Evolutionary conservation across 2,329 filamentous ascomycete genomes (phyloP), one percentile per base, ranked within the genome.

Genomic region (Fusarium lyarnte): DNA sequence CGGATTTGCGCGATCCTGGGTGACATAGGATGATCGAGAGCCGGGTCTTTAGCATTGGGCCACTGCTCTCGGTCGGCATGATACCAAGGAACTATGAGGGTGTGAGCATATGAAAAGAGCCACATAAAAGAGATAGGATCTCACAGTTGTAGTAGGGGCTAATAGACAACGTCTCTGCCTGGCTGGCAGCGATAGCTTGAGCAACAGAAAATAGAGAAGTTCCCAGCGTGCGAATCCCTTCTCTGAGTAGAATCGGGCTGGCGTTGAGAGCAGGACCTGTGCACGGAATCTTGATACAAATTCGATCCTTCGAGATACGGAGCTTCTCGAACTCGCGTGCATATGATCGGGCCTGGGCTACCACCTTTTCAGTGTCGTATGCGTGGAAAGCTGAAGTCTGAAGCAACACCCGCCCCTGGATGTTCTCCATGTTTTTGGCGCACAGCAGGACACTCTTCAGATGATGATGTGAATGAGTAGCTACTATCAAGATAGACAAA

Each of bases 1-100:
- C 38, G 45, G 5, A 60, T 53, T n/a, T 47, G 62, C 3, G 53
- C 23, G 5, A 67, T 27, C 13, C 62, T 66, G 6, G 35, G 17
- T 6, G 64, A 67, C 53, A 67, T 66, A 6, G 64, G 53, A 49
- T 66, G 63, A 4, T 66, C 62, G 16, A 66, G 39, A 41, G 63
- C 61, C 5, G 63, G 62, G 12, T 67, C 64, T 11, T 47, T 19
- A 8, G 33, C n/a, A 38, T 67, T 23, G 14, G 64, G 46, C 64
- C 54, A 67, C 19, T 38, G 63, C 8, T 47, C 39, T 8, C 35
- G 29, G n/a, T 66, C 14, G 29, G 25, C 14, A 5, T 53, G 53
- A 38, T 42, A 67, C 64, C 53, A 61, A 2, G 53, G 62, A 16
- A 67, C 62, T 66, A 23, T 8, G 5, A 19, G 10, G 1, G 14